Conservation (phyloP, 2,329 filamentous ascomycete genomes). For the Colletotrichum limetticola region DNA sequence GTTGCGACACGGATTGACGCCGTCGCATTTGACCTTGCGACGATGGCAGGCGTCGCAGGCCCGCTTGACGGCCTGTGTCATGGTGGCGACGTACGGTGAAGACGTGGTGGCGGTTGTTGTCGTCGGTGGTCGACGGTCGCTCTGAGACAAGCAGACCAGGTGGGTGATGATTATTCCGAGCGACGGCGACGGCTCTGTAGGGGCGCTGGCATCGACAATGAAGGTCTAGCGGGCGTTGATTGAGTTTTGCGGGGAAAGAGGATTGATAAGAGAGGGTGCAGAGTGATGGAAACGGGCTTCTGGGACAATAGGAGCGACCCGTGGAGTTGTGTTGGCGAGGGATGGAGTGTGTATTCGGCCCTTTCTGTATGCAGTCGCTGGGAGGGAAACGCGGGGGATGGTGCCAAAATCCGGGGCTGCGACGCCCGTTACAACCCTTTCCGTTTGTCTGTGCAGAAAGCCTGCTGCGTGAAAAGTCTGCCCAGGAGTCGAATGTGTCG, state of each 20-base stretch:
- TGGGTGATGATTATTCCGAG: neutral
- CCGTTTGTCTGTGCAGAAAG: constrained; percentile 20
- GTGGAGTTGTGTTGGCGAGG: constrained; percentile 15
- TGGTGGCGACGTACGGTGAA: constrained; percentile 38
- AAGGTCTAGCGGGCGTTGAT: constrained; percentile 11
- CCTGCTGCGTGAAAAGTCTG: neutral
- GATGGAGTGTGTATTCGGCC: constrained; percentile 35
- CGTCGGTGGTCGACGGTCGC: neutral
- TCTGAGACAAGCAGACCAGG: neutral
- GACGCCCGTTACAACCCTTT: constrained; percentile 29
- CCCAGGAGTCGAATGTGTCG: neutral
- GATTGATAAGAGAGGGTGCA: constrained; percentile 23
- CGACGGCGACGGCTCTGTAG: constrained; percentile 1
- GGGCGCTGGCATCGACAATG: constrained; percentile 27
- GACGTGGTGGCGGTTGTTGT: constrained; percentile 13
- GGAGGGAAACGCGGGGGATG: constrained; percentile 35
- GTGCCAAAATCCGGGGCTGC: constrained; percentile 36
- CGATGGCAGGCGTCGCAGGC: constrained; percentile 81
- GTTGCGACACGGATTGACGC: constrained; percentile 76
- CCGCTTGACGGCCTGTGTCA: constrained; percentile 66
- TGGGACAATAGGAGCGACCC: constrained; percentile 7
- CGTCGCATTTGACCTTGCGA: constrained; percentile 80
- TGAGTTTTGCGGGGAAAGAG: constrained; percentile 35
- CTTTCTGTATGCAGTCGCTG: constrained; percentile 33
- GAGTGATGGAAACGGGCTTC: neutral